Evolutionary conservation across 139 green algal species (phyloP), one percentile per base, ranked within the genome.

Genomic region (Eudorina sp.): DNA sequence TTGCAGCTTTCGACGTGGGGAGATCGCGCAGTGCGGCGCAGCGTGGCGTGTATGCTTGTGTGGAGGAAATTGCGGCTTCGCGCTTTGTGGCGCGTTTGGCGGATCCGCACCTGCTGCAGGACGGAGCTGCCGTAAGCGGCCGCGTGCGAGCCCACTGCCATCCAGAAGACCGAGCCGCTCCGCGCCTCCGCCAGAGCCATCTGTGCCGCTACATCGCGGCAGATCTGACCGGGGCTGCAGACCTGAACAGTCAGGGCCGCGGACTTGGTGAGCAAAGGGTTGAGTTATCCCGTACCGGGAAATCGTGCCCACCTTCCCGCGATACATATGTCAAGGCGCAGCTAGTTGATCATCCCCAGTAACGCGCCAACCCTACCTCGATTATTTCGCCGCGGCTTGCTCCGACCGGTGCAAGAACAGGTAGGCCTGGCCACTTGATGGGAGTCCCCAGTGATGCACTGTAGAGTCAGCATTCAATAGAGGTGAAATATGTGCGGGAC

Each of bases 171-270:
- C 29, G 43, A 40, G 0, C 40, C 58, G 29, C 18, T 53, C 38
- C 58, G 34, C 16, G 80, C 60, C 80, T 76, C 43, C 60, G 27
- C 31, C 0, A 76, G 27, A 14, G 43, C 80, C 60, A 86, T 34
- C 41, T 86, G 80, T 18, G 60, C 41, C 0, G 80, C 80, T 2
- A 77, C 43, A 13, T 76, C 80, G 58, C 60, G 29, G 31, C 41
- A 53, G n/a, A 48, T 41, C 31, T 25, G 60, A 3, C 80, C 80
- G 4, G 80, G 80, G 29, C 80, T 86, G 80, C 60, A 77, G 45
- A 86, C 16, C 80, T 75, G 66, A 34, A 46, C 34, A 34, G 46
- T 46, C 9, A 34, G 6, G 7, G 55, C 8, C n/a, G n/a, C n/a
- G n/a, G n/a, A n/a, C n/a, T n/a, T n/a, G n/a, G n/a, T n/a, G n/a